A percentile compares a stretch with the other conserved stretches of the same genome.
Conservation (phyloP, 164 flowering plant species). For the Liquidambar formosana region DNA sequence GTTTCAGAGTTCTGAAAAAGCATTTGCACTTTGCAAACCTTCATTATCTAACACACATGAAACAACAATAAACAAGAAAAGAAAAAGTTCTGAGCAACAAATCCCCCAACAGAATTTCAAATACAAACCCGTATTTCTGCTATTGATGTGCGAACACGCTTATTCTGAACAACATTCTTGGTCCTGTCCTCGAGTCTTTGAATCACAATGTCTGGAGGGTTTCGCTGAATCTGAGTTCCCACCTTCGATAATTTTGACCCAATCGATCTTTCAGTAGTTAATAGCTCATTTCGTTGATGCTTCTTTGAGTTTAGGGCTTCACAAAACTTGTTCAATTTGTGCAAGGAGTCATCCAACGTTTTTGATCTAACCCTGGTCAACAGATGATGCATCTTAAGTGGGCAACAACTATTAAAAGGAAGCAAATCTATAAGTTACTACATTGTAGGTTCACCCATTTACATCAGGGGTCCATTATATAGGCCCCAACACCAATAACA, state of each 20-base stretch:
- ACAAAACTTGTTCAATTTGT: slow-evolving; percentile 50
- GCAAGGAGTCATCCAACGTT: slow-evolving; percentile 55
- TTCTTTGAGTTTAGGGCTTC: slow-evolving; percentile 54
- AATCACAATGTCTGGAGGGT: slow-evolving; percentile 40
- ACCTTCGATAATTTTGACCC: slow-evolving; percentile 50
- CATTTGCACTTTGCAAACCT: too few relatives aligned
- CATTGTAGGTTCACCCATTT: neutral
- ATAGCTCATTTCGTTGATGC: slow-evolving; percentile 43
- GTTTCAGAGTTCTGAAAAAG: too few relatives aligned
- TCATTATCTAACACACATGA: too few relatives aligned
- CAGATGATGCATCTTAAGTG: slow-evolving; percentile 23
- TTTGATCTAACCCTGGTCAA: slow-evolving; percentile 61
- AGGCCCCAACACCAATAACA: neutral
- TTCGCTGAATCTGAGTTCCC: slow-evolving; percentile 55
- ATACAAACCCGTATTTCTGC: slow-evolving; percentile 68
- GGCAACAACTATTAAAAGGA: slow-evolving; percentile 2
- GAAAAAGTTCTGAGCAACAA: neutral
- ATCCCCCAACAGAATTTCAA: neutral
- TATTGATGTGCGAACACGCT: slow-evolving; percentile 73
- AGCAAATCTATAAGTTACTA: neutral
- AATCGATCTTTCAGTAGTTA: slow-evolving; percentile 51
- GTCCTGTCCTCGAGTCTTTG: slow-evolving; percentile 60
- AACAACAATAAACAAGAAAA: too few relatives aligned
- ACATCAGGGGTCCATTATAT: neutral
- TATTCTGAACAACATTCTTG: slow-evolving; percentile 60